A percentile compares a stretch with the other conserved stretches of the same genome.
These are phyloP conservation scores for Boletus hoseneyae DNA, from an alignment of 1,284 basidiomycete species.

Conservation along the genomic window DNA sequence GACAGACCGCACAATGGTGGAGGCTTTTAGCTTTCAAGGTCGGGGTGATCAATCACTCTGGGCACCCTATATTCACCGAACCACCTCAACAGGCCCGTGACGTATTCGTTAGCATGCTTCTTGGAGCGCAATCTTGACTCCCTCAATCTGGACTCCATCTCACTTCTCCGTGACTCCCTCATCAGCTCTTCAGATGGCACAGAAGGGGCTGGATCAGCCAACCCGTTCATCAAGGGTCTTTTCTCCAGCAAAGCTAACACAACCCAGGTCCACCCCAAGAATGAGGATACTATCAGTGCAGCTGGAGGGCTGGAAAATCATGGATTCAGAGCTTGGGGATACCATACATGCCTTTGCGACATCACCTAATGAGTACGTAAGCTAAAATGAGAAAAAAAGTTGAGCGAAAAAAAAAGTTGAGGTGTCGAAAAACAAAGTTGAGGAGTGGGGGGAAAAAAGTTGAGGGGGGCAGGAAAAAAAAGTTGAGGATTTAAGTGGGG, in stretches of 20 bases:
- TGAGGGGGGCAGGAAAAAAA: too few species aligned
- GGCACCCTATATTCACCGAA: slow-evolving; percentile 85
- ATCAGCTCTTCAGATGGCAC: slow-evolving; percentile 39
- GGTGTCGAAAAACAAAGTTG: too few species aligned
- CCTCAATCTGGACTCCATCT: slow-evolving; percentile 91
- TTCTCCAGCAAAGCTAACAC: slow-evolving; percentile 88
- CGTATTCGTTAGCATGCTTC: slow-evolving; percentile 89
- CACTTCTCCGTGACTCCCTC: slow-evolving; percentile 70
- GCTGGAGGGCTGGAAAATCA: too few species aligned
- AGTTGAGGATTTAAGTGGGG: too few species aligned
- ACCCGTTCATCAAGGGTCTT: slow-evolving; percentile 88
- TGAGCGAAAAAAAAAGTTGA: too few species aligned
- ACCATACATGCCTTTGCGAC: too few species aligned
- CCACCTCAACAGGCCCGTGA: slow-evolving; percentile 89
- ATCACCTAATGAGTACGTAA: too few species aligned
- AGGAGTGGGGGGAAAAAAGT: too few species aligned
- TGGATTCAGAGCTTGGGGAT: too few species aligned
- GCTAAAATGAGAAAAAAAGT: too few species aligned
- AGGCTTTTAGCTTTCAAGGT: slow-evolving; percentile 90
- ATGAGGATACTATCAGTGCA: slow-evolving; percentile 73
- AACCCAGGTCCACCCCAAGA: slow-evolving; percentile 85
- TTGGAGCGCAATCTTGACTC: slow-evolving; percentile 87
- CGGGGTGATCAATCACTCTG: slow-evolving; percentile 71
- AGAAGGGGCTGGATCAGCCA: slow-evolving; percentile 74
- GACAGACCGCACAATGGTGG: slow-evolving; percentile 92